Conservation (phyloP, 148 eudicot genomes). For the Cornus controversa region DNA sequence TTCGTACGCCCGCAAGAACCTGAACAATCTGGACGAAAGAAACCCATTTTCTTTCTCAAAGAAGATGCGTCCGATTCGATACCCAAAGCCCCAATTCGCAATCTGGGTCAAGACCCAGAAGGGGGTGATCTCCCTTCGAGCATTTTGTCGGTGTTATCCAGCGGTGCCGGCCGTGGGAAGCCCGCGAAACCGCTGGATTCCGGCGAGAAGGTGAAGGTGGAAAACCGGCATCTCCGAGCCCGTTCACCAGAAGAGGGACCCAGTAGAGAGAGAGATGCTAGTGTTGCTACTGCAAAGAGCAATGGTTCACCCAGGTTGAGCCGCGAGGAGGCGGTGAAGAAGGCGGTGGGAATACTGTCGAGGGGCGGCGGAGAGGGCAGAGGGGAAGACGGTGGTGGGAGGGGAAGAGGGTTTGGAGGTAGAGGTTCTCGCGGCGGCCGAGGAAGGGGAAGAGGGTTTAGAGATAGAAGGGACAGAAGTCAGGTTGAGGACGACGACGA, state of each 20-base stretch:
- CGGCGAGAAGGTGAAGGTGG: constrained; percentile 29
- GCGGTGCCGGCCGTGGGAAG: constrained; percentile 58
- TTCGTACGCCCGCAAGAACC: not conserved
- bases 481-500: constrained; percentile 34
- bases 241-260: constrained; percentile 14
- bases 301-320: constrained; percentile 21
- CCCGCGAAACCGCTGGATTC: constrained; percentile 10
- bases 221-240: constrained; percentile 45
- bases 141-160: constrained; percentile 34
- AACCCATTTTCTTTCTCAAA: constrained; percentile 35
- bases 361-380: constrained; percentile 10
- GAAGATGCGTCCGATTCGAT: constrained; percentile 22
- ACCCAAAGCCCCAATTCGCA: constrained; percentile 4
- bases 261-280: constrained; percentile 4
- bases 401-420: constrained; percentile 32
- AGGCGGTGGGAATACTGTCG: constrained; percentile 23
- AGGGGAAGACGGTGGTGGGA: constrained; percentile 22
- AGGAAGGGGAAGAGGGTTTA: constrained; percentile 23
- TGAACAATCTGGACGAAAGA: constrained; percentile 24
- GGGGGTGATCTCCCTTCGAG: constrained; percentile 28
- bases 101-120: constrained; percentile 8
- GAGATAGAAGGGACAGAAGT: not conserved
- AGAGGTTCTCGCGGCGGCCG: constrained; percentile 29
- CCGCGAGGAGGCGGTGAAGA: constrained; percentile 35
- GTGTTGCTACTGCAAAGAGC: not conserved